Conservation (phyloP, 176 grass and related monocot genomes). For the Echinochloa phyllopogon region DNA sequence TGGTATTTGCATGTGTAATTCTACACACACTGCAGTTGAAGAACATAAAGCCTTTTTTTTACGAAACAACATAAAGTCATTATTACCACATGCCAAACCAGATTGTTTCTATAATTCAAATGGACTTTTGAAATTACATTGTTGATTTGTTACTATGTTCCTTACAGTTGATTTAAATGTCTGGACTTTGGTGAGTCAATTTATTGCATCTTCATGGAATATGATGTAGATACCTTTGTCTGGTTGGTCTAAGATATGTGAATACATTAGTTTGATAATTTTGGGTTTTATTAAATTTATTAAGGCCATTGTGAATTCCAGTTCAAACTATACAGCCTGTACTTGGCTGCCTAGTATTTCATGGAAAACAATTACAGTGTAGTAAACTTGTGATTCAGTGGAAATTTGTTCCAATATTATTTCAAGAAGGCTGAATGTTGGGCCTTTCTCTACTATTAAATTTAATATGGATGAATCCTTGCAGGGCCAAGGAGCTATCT, state of each 20-base stretch:
- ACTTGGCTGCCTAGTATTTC: slow-evolving; percentile 19
- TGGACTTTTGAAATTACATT: background rate
- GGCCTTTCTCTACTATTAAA: background rate
- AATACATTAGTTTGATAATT: background rate
- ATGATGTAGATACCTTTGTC: background rate
- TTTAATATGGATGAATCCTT: slow-evolving; percentile 8
- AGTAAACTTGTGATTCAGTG: background rate
- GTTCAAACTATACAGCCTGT: slow-evolving; percentile 6
- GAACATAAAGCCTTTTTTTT: background rate
- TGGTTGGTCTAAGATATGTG: background rate
- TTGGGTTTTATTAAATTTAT: background rate
- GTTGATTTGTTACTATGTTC: background rate
- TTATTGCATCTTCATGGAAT: slow-evolving; percentile 5
- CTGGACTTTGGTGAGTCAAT: background rate
- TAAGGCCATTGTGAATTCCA: background rate
- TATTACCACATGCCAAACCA: background rate
- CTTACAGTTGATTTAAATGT: slow-evolving; percentile 7
- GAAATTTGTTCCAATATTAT: slow-evolving; percentile 25
- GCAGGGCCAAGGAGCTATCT: slow-evolving; percentile 62
- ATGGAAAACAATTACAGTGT: background rate
- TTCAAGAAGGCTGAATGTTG: background rate
- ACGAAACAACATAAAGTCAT: background rate
- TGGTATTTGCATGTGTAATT: background rate
- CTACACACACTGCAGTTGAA: background rate
- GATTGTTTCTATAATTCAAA: background rate